Evolutionary conservation across 345 rosid species (phyloP).

Genomic region (Eucalyptus microcorys): DNA sequence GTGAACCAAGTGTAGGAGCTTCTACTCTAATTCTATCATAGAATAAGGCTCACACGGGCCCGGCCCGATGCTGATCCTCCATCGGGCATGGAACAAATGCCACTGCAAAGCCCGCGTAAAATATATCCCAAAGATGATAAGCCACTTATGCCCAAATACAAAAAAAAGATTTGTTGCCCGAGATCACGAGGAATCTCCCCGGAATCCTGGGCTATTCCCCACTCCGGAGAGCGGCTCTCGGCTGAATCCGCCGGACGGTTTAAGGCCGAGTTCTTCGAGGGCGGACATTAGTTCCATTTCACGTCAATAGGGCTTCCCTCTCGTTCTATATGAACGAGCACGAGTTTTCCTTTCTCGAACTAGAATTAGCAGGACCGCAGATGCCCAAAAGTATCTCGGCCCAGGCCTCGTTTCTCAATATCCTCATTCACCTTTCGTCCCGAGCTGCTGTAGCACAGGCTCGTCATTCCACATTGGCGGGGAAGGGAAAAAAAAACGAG

Average conservation of each 20-base stretch:
- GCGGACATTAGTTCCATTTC: neutral
- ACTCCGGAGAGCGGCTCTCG: neutral
- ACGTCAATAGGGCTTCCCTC: neutral
- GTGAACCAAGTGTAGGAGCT: neutral
- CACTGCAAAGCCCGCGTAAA: neutral
- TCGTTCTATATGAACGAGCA: neutral
- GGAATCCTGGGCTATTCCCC: too few species aligned
- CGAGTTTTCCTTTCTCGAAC: neutral
- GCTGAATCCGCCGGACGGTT: neutral
- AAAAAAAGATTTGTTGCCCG: fast-evolving
- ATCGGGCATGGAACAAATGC: neutral
- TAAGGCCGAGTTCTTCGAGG: neutral
- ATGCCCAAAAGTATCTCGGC: neutral
- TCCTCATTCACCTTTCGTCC: fast-evolving
- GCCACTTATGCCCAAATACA: neutral
- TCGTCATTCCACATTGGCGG: neutral
- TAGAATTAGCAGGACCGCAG: fast-evolving
- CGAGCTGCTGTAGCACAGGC: neutral
- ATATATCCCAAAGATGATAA: too few species aligned
- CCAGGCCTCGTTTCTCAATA: neutral
- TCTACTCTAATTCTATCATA: neutral
- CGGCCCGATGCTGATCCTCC: neutral
- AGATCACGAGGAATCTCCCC: too few species aligned
- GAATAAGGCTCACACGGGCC: neutral
- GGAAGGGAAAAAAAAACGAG: neutral